phyloP scores from a whole-genome alignment of 129 eudicot species.

The Lactuca saligna region DNA sequence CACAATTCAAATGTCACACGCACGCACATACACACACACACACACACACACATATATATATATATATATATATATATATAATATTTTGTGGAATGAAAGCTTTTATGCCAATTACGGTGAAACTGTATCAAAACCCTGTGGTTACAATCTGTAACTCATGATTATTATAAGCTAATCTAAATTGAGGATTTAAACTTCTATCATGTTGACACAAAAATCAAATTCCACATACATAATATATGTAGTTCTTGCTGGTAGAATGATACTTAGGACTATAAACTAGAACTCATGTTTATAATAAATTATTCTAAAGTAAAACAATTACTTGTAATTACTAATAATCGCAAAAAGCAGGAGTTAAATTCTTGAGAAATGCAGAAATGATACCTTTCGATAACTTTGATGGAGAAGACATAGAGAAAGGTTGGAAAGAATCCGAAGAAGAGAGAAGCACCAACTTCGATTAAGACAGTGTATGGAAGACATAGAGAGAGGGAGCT shows the following conservation, averaged over 20 bases:
- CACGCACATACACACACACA: too few relatives aligned
- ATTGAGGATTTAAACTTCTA: neutral
- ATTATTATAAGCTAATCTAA: neutral
- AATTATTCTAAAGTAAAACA: slow-evolving; percentile 10
- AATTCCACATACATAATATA: too few relatives aligned
- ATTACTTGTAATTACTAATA: neutral
- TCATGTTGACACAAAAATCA: neutral
- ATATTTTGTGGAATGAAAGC: neutral
- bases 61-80: neutral
- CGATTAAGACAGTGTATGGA: slow-evolving; percentile 86
- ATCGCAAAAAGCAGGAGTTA: neutral
- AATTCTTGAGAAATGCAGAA: neutral
- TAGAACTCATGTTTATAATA: neutral
- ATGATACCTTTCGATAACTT: slow-evolving; percentile 74
- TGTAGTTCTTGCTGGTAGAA: neutral
- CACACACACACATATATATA: too few relatives aligned
- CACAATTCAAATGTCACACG: neutral
- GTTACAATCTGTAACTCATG: neutral
- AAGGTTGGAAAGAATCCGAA: slow-evolving; percentile 91
- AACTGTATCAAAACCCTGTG: slow-evolving; percentile 9
- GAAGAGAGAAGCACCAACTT: slow-evolving; percentile 85
- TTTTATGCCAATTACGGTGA: neutral
- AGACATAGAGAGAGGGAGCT: slow-evolving; percentile 68
- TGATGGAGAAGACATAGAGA: slow-evolving; percentile 82
- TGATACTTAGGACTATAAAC: neutral